These are phyloP conservation scores for Dictyostelium intermedium DNA, from an alignment of 78 protist genomes.

Conservation along the genomic window DNA sequence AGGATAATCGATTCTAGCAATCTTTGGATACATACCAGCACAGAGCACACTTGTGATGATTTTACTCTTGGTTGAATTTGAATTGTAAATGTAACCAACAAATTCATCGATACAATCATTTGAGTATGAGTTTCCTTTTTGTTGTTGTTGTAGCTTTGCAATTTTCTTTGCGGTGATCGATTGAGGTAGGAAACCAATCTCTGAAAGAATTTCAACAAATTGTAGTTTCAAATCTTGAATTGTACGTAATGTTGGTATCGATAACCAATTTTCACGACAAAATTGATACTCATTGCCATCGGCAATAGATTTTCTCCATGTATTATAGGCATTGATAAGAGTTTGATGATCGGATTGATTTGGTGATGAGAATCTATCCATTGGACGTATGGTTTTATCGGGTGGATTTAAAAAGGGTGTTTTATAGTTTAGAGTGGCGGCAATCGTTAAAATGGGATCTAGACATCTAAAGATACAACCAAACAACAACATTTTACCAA, in stretches of 20 bases:
- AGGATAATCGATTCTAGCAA: conserved; percentile 57
- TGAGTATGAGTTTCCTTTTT: not conserved
- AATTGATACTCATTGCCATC: conserved; percentile 53
- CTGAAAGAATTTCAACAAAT: conserved; percentile 70
- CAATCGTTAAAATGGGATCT: conserved; percentile 93
- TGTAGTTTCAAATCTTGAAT: conserved; percentile 81
- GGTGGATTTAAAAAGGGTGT: conserved; percentile 86
- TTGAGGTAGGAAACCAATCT: conserved; percentile 54
- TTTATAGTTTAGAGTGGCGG: conserved; percentile 82
- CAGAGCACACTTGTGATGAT: conserved; percentile 6
- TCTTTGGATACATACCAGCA: conserved; percentile 84
- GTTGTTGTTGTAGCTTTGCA: conserved; percentile 1
- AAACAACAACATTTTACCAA: conserved; percentile 91
- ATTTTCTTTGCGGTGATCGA: not conserved
- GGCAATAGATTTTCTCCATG: conserved; percentile 61
- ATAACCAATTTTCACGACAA: conserved; percentile 46
- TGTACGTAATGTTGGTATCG: conserved; percentile 45
- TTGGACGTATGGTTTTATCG: conserved; percentile 65
- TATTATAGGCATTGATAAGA: conserved; percentile 60
- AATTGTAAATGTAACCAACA: conserved; percentile 32
- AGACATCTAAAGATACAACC: conserved; percentile 88
- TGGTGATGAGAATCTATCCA: conserved; percentile 4
- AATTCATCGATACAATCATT: conserved; percentile 37
- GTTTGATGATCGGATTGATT: conserved; percentile 86
- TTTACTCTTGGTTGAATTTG: conserved; percentile 19